A percentile compares a stretch with the other conserved stretches of the same genome.
phyloP scores from a whole-genome alignment of 768 basidiomycete genomes.

The Pulveroboletus frians region DNA sequence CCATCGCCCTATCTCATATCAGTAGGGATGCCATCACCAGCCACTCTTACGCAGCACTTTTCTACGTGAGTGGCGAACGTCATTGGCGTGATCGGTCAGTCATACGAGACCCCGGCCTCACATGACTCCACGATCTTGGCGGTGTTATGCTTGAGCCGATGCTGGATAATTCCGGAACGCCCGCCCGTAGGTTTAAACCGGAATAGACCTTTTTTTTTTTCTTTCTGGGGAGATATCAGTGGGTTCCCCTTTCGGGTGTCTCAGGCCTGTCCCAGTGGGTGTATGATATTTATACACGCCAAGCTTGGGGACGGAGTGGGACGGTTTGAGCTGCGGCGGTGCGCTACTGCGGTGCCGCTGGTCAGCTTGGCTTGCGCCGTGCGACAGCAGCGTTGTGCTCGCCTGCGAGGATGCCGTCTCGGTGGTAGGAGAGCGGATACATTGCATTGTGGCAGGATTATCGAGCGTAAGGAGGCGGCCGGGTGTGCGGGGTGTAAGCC shows the following conservation, averaged over 20 bases:
- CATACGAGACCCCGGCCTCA: no score
- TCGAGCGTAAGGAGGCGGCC: no score
- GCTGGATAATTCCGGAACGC: no score
- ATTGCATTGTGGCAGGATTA: no score
- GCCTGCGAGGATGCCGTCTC: conserved; percentile 1
- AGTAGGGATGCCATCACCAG: background rate
- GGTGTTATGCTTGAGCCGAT: no score
- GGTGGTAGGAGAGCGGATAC: no score
- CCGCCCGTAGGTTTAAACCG: no score
- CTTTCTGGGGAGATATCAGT: background rate
- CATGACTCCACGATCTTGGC: no score
- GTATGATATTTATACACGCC: background rate
- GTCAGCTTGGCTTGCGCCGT: background rate
- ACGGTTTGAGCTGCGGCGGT: no score
- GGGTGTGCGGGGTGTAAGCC: no score
- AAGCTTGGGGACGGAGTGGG: no score
- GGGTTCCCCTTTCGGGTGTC: background rate
- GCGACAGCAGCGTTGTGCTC: conserved; percentile 1
- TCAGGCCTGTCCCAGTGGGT: conserved; percentile 2
- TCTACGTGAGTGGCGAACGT: conserved; percentile 7
- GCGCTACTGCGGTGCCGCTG: background rate
- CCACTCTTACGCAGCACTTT: conserved; percentile 5
- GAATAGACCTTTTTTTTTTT: no score
- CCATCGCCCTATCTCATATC: conserved; percentile 14
- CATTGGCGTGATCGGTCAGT: background rate